Base-by-base conservation (phyloP, 2,329 filamentous ascomycete genomes). In the Penicillium sp. region DNA sequence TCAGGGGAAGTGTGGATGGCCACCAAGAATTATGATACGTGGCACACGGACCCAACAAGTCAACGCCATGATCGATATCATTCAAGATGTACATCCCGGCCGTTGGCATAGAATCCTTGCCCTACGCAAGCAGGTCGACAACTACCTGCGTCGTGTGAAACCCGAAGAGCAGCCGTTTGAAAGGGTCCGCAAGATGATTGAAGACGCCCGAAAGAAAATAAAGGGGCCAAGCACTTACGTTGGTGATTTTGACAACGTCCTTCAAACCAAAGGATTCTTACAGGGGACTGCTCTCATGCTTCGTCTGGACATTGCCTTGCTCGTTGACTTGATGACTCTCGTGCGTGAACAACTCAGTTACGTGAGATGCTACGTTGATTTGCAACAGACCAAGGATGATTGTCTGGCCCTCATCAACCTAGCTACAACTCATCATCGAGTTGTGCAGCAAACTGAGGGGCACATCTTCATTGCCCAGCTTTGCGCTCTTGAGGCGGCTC, bases 401-500 rank as follows among this genome's bases (percentile, higher is more conserved):
- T 79, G 77, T 52, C 41, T 65, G 1, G 39, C 35, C 0, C 61
- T 82, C 9, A 70, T 76, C n/a, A 30, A 68, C 0, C 57, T 61
- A 0, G 77, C 79, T 0, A 44, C 37, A 1, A 43, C 33, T 1
- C 63, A 70, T 0, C 65, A 62, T 4, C 67, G 74, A 27, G 62
- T 71, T 1, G 66, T 72, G 3, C 73, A 78, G n/a, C 64, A 77
- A 50, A 69, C 74, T 0, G 78, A 83, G 57, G 78, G 73, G 0
- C 68, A 77, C 36, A 65, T 83, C 19, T 78, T 77, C 53, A 72
- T 72, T 22, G 77, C 76, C 0, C 72, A 76, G 5, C 73, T 80
- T 28, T 73, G 70, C 35, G 73, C 71, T 1, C 62, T 82, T 2
- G 72, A 77, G 30, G 62, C 64, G 3, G 52, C 56, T 12, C 38